Percentiles rank a stretch among this genome's conserved stretches.
Evolutionary conservation across 1,139 yeast species (phyloP).

Genomic region (Saccharomyces pastorianus): DNA sequence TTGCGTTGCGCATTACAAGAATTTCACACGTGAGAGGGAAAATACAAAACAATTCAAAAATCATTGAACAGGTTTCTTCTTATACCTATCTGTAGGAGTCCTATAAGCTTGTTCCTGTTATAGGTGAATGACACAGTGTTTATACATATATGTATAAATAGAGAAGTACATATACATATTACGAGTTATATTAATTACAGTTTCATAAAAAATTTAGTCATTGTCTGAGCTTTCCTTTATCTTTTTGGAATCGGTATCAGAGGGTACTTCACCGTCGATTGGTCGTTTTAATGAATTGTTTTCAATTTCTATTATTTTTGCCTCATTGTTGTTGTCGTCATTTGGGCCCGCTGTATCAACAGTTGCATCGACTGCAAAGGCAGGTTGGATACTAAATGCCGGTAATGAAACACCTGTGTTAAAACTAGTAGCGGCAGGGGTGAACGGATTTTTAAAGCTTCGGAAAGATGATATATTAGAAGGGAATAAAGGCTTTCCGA

Average conservation of each 20-base stretch:
- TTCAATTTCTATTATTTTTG: not conserved
- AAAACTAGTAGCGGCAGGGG: slow-evolving; percentile 4
- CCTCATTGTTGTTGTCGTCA: not conserved
- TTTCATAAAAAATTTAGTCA: not conserved
- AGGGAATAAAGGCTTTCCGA: not conserved
- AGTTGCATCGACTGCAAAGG: slow-evolving; percentile 8
- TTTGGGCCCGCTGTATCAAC: not conserved
- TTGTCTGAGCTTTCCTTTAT: not conserved
- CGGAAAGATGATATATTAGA: not conserved
- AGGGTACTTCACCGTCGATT: not conserved
- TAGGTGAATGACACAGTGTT: not conserved
- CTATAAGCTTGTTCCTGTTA: not conserved
- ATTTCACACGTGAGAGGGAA: not conserved
- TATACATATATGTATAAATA: not conserved
- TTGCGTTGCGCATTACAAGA: not conserved
- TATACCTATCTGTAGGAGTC: not conserved
- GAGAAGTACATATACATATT: not conserved
- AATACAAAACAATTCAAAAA: not conserved
- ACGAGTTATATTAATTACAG: not conserved
- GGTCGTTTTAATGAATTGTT: not conserved
- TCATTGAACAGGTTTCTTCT: not conserved
- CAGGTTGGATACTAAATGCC: slow-evolving; percentile 2
- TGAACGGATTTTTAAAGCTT: slow-evolving; percentile 6
- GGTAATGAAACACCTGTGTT: slow-evolving; percentile 3
- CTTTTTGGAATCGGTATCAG: not conserved